Conservation (phyloP, 1,139 yeast species). For the Kluyveromyces sp. region DNA sequence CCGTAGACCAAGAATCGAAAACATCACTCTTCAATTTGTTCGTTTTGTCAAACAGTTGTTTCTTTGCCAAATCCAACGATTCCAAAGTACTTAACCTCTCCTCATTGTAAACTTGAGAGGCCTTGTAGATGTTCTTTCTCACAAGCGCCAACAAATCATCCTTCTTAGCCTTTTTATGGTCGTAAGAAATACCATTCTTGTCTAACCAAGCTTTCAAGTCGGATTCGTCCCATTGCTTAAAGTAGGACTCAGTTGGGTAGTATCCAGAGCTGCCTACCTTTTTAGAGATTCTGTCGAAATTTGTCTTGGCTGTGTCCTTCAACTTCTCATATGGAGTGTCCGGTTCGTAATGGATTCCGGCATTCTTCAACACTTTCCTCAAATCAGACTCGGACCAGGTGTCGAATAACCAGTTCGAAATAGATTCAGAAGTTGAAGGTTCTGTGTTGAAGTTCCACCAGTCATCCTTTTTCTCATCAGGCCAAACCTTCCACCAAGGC, state of each 20-base stretch:
- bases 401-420: constrained; percentile 39
- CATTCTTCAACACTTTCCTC: constrained; percentile 32
- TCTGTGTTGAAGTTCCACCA: constrained; percentile 9
- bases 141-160: constrained; percentile 39
- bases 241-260: constrained; percentile 47
- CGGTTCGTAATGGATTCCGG: constrained; percentile 30
- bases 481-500: constrained; percentile 28
- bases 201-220: constrained; percentile 43
- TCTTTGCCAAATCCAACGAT: constrained; percentile 33
- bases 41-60: constrained; percentile 34
- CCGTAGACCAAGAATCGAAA: constrained; percentile 41
- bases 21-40: constrained; percentile 40
- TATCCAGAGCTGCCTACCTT: constrained; percentile 35
- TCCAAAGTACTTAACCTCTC: constrained; percentile 36
- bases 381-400: constrained; percentile 40
- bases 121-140: constrained; percentile 37
- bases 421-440: constrained; percentile 6
- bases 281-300: constrained; percentile 35
- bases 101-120: constrained; percentile 32
- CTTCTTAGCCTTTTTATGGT: constrained; percentile 32
- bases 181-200: constrained; percentile 39
- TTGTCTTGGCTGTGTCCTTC: constrained; percentile 32
- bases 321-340: constrained; percentile 34
- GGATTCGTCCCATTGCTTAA: constrained; percentile 38
- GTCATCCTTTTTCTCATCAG: constrained; percentile 7